These are phyloP conservation scores for Amanita exitialis DNA, from an alignment of 768 basidiomycete genomes.

Conservation along the genomic window DNA sequence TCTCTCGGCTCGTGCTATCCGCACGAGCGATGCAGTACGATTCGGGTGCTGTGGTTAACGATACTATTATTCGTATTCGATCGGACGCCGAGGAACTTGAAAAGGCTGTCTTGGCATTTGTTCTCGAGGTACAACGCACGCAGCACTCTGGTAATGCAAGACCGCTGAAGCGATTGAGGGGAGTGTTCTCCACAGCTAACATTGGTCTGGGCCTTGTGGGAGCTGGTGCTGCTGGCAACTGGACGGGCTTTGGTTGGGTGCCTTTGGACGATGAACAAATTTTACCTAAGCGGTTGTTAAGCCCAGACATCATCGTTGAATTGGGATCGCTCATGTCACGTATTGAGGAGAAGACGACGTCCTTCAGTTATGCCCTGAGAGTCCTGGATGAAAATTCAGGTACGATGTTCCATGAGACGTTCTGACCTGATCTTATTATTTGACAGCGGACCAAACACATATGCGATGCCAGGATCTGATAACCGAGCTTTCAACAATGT, in stretches of 20 bases:
- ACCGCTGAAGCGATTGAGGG: slow-evolving; percentile 46
- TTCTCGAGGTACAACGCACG: slow-evolving; percentile 55
- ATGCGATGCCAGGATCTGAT: slow-evolving; percentile 39
- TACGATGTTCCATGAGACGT: slow-evolving; percentile 12
- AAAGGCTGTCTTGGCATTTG: slow-evolving; percentile 57
- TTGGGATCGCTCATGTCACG: slow-evolving; percentile 35
- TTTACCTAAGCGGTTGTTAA: slow-evolving; percentile 36
- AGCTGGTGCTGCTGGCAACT: slow-evolving; percentile 62
- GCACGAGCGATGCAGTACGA: slow-evolving; percentile 86
- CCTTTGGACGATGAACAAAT: slow-evolving; percentile 39
- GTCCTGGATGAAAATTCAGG: slow-evolving; percentile 26
- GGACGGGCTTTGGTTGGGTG: slow-evolving; percentile 85
- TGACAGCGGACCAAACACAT: slow-evolving; percentile 31
- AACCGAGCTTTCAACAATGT: slow-evolving; percentile 45
- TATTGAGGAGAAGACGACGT: slow-evolving; percentile 40
- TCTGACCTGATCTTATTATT: slow-evolving; percentile 1
- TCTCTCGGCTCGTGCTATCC: slow-evolving; percentile 83
- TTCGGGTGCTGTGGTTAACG: slow-evolving; percentile 48
- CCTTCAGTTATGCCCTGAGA: slow-evolving; percentile 24
- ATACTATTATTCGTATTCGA: slow-evolving; percentile 63
- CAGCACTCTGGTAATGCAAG: slow-evolving; percentile 30
- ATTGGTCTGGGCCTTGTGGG: slow-evolving; percentile 76
- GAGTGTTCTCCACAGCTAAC: slow-evolving; percentile 49
- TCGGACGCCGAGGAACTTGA: slow-evolving; percentile 71
- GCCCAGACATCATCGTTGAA: slow-evolving; percentile 43